Evolutionary conservation across 2,329 filamentous ascomycete genomes (phyloP).

Genomic region (Diplodia scrobiculata): DNA sequence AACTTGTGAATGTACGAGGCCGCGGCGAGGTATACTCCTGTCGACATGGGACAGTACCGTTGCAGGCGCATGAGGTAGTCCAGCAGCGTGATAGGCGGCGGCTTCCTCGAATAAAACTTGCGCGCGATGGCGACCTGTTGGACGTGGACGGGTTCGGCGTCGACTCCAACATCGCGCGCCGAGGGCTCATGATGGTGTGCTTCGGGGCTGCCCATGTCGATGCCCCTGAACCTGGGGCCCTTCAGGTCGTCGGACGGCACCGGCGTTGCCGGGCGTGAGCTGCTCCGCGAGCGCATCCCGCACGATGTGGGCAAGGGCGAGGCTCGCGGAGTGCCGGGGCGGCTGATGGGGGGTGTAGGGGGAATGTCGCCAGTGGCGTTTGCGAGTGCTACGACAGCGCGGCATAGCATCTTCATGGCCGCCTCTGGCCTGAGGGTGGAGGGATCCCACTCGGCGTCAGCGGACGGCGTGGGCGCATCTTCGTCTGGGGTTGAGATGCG

Average conservation of each 20-base stretch:
- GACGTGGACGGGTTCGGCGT: constrained; percentile 70
- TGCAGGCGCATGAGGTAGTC: constrained; percentile 87
- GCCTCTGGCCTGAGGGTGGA: constrained; percentile 71
- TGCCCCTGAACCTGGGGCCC: constrained; percentile 40
- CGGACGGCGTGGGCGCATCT: constrained; percentile 45
- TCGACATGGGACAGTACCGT: constrained; percentile 88
- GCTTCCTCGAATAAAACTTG: constrained; percentile 88
- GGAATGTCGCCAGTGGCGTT: constrained; percentile 75
- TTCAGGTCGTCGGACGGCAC: constrained; percentile 47
- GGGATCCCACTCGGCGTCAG: constrained; percentile 62
- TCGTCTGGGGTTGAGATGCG: constrained; percentile 40
- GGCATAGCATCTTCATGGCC: constrained; percentile 77
- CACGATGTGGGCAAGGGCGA: constrained; percentile 4
- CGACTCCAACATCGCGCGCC: constrained; percentile 56
- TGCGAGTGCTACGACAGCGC: constrained; percentile 61
- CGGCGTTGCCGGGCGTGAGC: constrained; percentile 45
- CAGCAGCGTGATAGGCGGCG: constrained; percentile 78
- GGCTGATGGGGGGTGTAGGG: constrained; percentile 71
- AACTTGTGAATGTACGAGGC: constrained; percentile 85
- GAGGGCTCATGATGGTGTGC: constrained; percentile 54
- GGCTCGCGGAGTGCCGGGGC: constrained; percentile 58
- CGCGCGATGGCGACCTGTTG: constrained; percentile 85
- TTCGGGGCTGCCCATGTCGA: constrained; percentile 54
- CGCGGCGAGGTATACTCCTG: constrained; percentile 87
- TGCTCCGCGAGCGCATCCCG: constrained; percentile 32